A percentile compares a stretch with the other conserved stretches of the same genome.
Conservation (phyloP, 164 flowering plant species). For the Liquidambar formosana region DNA sequence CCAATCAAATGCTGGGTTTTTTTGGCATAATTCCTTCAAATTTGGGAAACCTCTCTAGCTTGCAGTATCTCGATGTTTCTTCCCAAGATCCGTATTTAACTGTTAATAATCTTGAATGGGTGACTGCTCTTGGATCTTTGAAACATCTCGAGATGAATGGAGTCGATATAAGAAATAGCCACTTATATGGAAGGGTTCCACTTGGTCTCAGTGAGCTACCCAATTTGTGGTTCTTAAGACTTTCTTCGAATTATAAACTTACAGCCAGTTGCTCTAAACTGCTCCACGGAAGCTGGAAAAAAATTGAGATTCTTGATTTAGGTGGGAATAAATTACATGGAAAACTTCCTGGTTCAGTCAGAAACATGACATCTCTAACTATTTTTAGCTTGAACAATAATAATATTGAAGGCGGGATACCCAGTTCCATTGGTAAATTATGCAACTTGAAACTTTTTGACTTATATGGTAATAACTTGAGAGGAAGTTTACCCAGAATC, state of each 20-base stretch:
- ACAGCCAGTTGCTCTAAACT: constrained; percentile 23
- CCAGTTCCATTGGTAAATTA: constrained; percentile 29
- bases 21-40: constrained; percentile 24
- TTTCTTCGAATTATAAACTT: constrained; percentile 31
- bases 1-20: constrained; percentile 32
- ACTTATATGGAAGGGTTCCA: constrained; percentile 33
- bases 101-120: constrained; percentile 27
- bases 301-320: constrained; percentile 24
- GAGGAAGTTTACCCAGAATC: constrained; percentile 30
- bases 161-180: constrained; percentile 17
- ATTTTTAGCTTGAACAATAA: constrained; percentile 18
- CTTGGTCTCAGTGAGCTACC: constrained; percentile 36
- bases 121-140: constrained; percentile 20
- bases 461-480: constrained; percentile 29
- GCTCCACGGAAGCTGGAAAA: constrained; percentile 19
- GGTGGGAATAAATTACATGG: constrained; percentile 34
- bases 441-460: constrained; percentile 28
- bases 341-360: constrained; percentile 29
- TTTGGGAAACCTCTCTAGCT: constrained; percentile 27
- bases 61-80: constrained; percentile 30
- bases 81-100: constrained; percentile 3
- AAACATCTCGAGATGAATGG: constrained; percentile 21
- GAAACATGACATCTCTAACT: constrained; percentile 27
- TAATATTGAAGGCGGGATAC: constrained; percentile 28
- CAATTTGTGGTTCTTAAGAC: constrained; percentile 21